Evolutionary conservation across 148 eudicot genomes (phyloP).

Genomic region (Euryodendron excelsum): DNA sequence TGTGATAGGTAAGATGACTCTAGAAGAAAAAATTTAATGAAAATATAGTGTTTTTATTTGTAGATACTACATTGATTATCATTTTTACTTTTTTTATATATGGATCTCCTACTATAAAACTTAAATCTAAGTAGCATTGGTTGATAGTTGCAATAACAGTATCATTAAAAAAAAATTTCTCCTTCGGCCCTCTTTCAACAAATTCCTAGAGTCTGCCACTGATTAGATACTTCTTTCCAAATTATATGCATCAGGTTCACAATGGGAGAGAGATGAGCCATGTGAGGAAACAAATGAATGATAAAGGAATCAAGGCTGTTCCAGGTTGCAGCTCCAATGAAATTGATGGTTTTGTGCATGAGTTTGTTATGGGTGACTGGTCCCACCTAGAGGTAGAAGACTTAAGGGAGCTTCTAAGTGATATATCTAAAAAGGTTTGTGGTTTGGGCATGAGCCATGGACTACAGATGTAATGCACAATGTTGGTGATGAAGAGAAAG

Average conservation of each 20-base stretch:
- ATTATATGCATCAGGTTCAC: constrained; percentile 28
- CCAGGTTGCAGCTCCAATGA: constrained; percentile 46
- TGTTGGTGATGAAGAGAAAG: constrained; percentile 34
- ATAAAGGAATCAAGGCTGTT: constrained; percentile 24
- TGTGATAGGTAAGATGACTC: no score
- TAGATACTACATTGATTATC: no score
- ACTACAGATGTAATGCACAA: constrained; percentile 22
- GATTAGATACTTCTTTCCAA: constrained; percentile 36
- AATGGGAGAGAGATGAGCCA: constrained; percentile 40
- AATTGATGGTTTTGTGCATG: constrained; percentile 29
- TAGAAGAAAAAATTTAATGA: no score
- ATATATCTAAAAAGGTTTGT: constrained; percentile 16
- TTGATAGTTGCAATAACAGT: no score
- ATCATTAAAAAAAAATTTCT: no score
- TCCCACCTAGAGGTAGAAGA: constrained; percentile 38
- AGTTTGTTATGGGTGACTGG: constrained; percentile 43
- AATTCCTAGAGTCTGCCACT: no score
- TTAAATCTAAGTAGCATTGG: no score
- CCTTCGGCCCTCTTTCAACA: no score
- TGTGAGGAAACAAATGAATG: constrained; percentile 33
- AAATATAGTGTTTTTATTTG: no score
- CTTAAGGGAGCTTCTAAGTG: constrained; percentile 24
- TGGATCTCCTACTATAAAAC: no score
- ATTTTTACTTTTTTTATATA: no score
- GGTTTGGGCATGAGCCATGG: constrained; percentile 34